Base-by-base conservation (phyloP, 257 asterid genomes). In the Solanum pennellii region DNA sequence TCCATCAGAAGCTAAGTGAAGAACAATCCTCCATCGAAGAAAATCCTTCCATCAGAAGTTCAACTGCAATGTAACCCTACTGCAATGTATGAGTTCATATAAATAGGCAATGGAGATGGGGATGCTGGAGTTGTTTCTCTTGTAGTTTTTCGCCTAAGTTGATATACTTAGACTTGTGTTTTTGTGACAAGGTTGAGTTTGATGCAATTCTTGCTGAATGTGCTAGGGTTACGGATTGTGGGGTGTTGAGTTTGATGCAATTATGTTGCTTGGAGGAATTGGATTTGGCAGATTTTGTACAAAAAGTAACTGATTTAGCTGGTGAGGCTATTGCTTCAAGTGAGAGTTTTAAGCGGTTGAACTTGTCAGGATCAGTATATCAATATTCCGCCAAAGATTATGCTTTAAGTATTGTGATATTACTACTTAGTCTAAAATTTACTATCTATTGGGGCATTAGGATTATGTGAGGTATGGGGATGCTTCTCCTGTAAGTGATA, bases 351-450 rank as follows among this genome's bases (percentile, higher is more conserved):
- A 91, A 44, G 89, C 44, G 25, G 20, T 72, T 91, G 89, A 56
- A 89, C 74, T 72, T 91, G 66, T 91, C 91, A 6, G 59, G 59
- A 49, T 49, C 59, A 49, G 20, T 49, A 49, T 49, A 49, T 49
- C 20, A 49, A 49, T 49, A 49, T 49, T 49, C 21, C 21, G 15
- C 59, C 20, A 49, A 49, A 49, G 99, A 97, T 47, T 99, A 97
- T 60, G 95, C 98, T 99, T 97, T 14, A 96, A 96, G 93, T 94
- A 93, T 88, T 95, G 99, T 98, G 98, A 94, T 45, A 94, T 96
- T 16, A 86, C 94, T 3, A 87, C 93, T 2, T 98, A 96, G 90
- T 92, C 92, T 12, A 89, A 87, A 41, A 47, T 94, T 41, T 86
- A 88, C 6, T 87, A 94, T 87, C 93, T 96, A 3, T 73, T 93